Base-by-base conservation (phyloP, 139 green algal genomes). In the Chlamydomonas sphaeroides region DNA sequence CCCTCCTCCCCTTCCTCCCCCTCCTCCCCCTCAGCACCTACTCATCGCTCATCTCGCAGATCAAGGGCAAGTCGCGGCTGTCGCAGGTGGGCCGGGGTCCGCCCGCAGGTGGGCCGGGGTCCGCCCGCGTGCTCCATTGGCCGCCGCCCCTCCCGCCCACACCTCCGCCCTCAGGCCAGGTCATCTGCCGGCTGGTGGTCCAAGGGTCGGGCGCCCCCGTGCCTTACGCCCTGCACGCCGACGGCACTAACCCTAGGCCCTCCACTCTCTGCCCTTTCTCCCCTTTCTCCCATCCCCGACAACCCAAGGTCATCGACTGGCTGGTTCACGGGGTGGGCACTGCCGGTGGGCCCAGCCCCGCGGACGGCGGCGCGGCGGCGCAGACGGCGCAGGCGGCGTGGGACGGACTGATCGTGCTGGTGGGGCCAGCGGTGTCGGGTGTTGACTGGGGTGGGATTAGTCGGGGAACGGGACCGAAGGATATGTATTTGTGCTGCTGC, bases 331-430 rank as follows among this genome's bases (percentile, higher is more conserved):
- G 69, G 32, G 11, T 8, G 1, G 51, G 74, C n/a, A 80, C 74
- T 3, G 45, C 45, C n/a, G 57, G 71, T 10, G 51, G 71, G 11
- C 5, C 53, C 53, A 62, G 21, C 21, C 1, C 71, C 71, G 8
- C 6, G 42, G 56, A 33, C 69, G 33, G 69, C 15, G 23, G 66
- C 39, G 21, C 36, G 23, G 30, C 36, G 30, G 66, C 65, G 3
- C 15, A 56, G 1, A 92, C 80, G 68, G 74, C 74, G 11, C 5
- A 38, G 17, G 39, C 84, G 26, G n/a, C 51, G 14, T 97, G 93
- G 76, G 89, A 96, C 25, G 95, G 95, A 6, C 62, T 87, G 32
- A 78, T 98, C 5, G 85, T 96, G 21, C 91, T 98, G 78, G 45
- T 53, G 45, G 45, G 45, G 10, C 11, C 11, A 14, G 45, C 45